Evolutionary conservation across 768 basidiomycete species (phyloP), one percentile per base, ranked within the genome.

Genomic region (Amanita phalloides): DNA sequence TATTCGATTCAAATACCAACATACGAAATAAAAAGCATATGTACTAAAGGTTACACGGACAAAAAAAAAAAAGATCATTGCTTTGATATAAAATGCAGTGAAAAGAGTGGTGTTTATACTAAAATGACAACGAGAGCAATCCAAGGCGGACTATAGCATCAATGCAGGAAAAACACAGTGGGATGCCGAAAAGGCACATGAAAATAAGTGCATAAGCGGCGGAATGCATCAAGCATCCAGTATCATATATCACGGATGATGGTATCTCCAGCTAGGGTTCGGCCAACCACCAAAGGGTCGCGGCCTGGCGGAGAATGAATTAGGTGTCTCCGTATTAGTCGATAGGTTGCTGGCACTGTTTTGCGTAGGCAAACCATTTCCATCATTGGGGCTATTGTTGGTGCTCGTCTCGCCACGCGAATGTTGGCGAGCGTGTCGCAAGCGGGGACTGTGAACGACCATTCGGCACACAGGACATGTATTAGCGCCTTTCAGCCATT

Each of bases 391-490:
- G 39, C 35, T 33, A 13, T 32, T 7, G 32, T 32, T 39, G 23
- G 14, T 26, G 11, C 35, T n/a, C 4, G 17, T 33, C 30, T 49
- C 36, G 39, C 38, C 38, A 3, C 49, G 49, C 21, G 41, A 39
- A 9, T 49, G 49, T 20, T 39, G 49, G 39, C 13, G 11, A 10
- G 38, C n/a, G 17, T 33, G 11, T 13, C 49, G 49, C 23, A 54
- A 17, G 13, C 42, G 53, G 26, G 46, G 49, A 28, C 21, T 45
- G 26, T 51, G 48, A 35, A 88, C 82, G 25, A 74, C 67, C 57
- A 80, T 77, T 38, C 88, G 82, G 63, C 88, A 91, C 1, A 90
- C 84, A 11, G 88, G 89, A 56, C 89, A 91, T 0, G 86, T 89
- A 47, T 72, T 79, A 4, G 87, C 86, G 3, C 76, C 73, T 56